Evolutionary conservation across 345 rosid genomes (phyloP), one percentile per base, ranked within the genome.

Genomic region (Microcos paniculata): DNA sequence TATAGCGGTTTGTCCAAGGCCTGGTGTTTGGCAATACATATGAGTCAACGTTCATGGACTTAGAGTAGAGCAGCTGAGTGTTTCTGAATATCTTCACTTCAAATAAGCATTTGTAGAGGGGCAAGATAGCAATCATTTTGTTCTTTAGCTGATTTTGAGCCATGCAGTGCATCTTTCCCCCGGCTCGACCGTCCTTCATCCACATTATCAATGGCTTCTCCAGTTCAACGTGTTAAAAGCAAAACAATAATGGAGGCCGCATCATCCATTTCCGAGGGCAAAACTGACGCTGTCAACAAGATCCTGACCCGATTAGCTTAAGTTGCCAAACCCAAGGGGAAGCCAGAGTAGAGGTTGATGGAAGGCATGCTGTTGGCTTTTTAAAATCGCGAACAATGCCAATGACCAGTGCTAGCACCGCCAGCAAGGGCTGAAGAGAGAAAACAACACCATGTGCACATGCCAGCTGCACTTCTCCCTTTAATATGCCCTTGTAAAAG

Each of bases 71-170:
- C 91, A 96, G 28, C 76, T 96, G 64, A 80, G 71, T 70, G 92
- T 90, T 74, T 80, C 99, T 28, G 97, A 94, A 80, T 96, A 94
- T 80, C 99, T 96, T 76, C 35, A 48, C 70, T 96, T 94, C 82
- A 96, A 96, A 80, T 98, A 96, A 81, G 95, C 84, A 68, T 97
- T 96, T 70, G 97, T 80, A 51, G 97, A 94, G 79, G 98, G 89
- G 49, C 62, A 72, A 82, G 26, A 30, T 59, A 70, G 76, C 69
- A 87, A 86, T 28, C 86, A 53, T 24, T 90, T 80, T 62, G 83
- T 87, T 66, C 99, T 96, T 38, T 98, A 94, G 89, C 99, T 48
- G 99, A 96, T 81, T 94, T 96, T 75, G 97, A 94, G 80, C 99
- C 98, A 7, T 96, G 94, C 81, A 96, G 94, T 73, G 97, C 98